Evolutionary conservation across 176 grass and related monocot genomes (phyloP), one percentile per base, ranked within the genome.

Genomic region (Elymus sibiricus): DNA sequence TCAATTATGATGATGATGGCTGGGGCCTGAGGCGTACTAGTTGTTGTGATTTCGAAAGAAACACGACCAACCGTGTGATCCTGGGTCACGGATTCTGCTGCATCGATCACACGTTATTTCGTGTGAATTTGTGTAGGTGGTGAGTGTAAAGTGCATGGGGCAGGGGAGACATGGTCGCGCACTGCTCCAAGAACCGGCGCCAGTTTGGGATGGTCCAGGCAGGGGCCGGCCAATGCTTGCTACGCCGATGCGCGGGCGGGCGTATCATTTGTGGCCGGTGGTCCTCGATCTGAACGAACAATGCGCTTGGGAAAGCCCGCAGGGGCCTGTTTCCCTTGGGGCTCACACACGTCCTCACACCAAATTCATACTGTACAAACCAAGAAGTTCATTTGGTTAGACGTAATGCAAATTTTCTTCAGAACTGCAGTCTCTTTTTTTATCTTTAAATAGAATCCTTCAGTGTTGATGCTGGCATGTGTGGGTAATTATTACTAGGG

Each of bases 191-290:
- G 56, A 70, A 37, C 25, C 47, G 17, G 61, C 71, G 58, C 49
- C 72, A 87, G 70, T 68, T 46, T 65, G 16, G 62, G 40, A 79
- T 80, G 85, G 71, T 87, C 79, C 85, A 46, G 15, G 51, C 47
- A 51, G 64, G 28, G 28, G 29, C 29, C 25, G 63, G 63, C 31
- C 65, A 37, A 67, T 35, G 67, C 37, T 70, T 46, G 49, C 53
- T 40, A 70, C 68, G 34, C 77, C 63, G 55, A 17, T 70, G 1
- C 25, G 53, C 53, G 53, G 19, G 42, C 42, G 11, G 11, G 53
- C 53, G 15, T 29, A 60, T 77, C 34, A 4, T 26, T 47, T 73
- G 66, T 58, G 17, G 19, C 19, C 8, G 77, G 37, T 86, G 85
- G 32, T 65, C 53, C 53, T 25, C 17, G 16, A 12, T 80, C 39